Conservation (phyloP, 2,329 filamentous ascomycete species). For the Neobulgaria alba region DNA sequence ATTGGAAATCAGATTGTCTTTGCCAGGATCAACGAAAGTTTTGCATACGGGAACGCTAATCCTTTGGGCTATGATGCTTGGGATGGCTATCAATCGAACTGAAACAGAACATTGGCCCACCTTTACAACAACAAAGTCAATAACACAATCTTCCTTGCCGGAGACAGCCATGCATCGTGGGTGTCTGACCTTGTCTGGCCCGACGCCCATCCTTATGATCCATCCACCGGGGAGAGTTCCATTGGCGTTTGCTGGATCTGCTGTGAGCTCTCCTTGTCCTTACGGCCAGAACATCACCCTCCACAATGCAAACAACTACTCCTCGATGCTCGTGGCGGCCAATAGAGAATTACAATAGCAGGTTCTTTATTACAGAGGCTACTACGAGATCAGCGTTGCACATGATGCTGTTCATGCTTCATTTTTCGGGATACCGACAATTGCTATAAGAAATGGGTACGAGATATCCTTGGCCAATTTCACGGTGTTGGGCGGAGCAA, state of each 20-base stretch:
- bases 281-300: constrained; percentile 52
- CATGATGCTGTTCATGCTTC: constrained; percentile 50
- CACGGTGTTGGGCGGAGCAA: constrained; percentile 54
- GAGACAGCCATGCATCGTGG: constrained; percentile 62
- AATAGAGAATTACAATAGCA: constrained; percentile 65
- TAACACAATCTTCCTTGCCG: constrained; percentile 66
- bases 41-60: constrained; percentile 25
- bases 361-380: constrained; percentile 65
- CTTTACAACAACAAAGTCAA: constrained; percentile 46
- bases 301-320: constrained; percentile 39
- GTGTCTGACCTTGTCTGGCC: constrained; percentile 52
- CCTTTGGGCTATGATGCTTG: constrained; percentile 48
- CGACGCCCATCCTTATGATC: constrained; percentile 43
- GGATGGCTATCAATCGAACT: constrained; percentile 61
- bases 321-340: constrained; percentile 35
- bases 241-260: constrained; percentile 57
- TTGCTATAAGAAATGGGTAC: constrained; percentile 49
- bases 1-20: constrained; percentile 66
- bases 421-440: constrained; percentile 56
- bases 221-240: constrained; percentile 42
- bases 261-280: constrained; percentile 52
- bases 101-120: constrained; percentile 60
- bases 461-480: constrained; percentile 64
- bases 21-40: constrained; percentile 39
- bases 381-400: constrained; percentile 55